These are phyloP conservation scores for Solanum clarkiae DNA, from an alignment of 257 asterid species.

Conservation along the genomic window DNA sequence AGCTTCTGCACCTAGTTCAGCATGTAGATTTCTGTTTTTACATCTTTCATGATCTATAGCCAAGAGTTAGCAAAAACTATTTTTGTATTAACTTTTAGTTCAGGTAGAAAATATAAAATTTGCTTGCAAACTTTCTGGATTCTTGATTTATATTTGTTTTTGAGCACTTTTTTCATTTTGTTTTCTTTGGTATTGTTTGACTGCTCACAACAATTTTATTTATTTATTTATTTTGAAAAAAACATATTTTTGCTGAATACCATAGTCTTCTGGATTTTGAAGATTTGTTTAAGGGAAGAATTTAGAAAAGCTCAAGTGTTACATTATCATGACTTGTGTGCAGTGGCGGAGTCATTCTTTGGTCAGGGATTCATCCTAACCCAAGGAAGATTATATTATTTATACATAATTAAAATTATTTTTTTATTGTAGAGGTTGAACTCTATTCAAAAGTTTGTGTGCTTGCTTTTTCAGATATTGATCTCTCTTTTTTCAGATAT, in stretches of 20 bases:
- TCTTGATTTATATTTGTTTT: not conserved
- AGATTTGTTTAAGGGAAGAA: no score
- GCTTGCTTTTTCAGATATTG: no score
- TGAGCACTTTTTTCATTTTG: not conserved
- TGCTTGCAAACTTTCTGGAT: not conserved
- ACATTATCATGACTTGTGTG: no score
- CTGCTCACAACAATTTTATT: not conserved
- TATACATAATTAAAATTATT: no score
- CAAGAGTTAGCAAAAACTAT: not conserved
- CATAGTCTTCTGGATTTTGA: not conserved
- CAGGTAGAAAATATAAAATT: not conserved
- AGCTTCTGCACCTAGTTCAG: conserved; percentile 13
- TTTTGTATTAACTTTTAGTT: not conserved
- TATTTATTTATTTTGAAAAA: not conserved
- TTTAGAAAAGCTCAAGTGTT: no score
- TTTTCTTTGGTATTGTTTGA: not conserved
- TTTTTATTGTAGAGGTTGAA: no score
- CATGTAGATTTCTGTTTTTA: not conserved
- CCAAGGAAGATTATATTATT: no score
- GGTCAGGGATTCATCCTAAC: no score
- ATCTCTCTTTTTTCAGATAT: no score
- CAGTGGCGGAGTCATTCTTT: no score
- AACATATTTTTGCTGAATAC: not conserved
- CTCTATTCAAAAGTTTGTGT: no score
- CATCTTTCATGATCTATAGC: not conserved